These are phyloP conservation scores for Bocquillonia castaneifolia DNA, from an alignment of 441 rosid species.

Conservation along the genomic window DNA sequence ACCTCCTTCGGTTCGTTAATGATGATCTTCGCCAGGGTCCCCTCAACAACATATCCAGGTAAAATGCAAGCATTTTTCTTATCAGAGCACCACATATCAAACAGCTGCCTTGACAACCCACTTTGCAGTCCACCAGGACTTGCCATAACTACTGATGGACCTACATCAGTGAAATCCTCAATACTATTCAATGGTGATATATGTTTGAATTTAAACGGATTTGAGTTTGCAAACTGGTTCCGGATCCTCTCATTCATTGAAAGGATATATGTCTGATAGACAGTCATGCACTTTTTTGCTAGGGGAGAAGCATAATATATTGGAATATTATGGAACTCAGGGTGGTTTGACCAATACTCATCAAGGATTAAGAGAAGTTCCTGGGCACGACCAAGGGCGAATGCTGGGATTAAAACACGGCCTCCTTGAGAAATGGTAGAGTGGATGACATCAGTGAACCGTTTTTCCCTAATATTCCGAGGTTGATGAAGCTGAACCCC, in stretches of 20 bases:
- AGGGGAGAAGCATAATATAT: conserved; percentile 92
- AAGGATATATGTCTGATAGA: conserved; percentile 83
- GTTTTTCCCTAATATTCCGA: conserved; percentile 76
- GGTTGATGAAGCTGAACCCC: conserved; percentile 96
- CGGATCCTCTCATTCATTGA: conserved; percentile 91
- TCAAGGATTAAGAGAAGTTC: conserved; percentile 86
- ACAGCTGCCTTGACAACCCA: conserved; percentile 78
- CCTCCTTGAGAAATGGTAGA: conserved; percentile 81
- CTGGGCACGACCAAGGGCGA: conserved; percentile 93
- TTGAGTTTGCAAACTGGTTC: conserved; percentile 80
- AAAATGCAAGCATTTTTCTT: conserved; percentile 75
- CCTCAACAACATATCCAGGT: conserved; percentile 81
- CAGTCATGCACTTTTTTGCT: conserved; percentile 86
- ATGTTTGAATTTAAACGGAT: conserved; percentile 86
- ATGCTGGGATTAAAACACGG: conserved; percentile 84
- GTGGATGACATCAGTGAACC: conserved; percentile 85
- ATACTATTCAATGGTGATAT: conserved; percentile 72
- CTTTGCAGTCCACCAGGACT: conserved; percentile 88
- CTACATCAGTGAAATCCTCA: conserved; percentile 72
- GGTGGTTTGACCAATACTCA: conserved; percentile 82
- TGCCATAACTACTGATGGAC: conserved; percentile 93
- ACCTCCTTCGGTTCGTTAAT: conserved; percentile 89
- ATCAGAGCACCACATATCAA: conserved; percentile 83
- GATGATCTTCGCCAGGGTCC: conserved; percentile 71
- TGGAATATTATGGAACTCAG: conserved; percentile 77